These are phyloP conservation scores for Leccinum longicurvipes DNA, from an alignment of 768 basidiomycete species.

Conservation along the genomic window DNA sequence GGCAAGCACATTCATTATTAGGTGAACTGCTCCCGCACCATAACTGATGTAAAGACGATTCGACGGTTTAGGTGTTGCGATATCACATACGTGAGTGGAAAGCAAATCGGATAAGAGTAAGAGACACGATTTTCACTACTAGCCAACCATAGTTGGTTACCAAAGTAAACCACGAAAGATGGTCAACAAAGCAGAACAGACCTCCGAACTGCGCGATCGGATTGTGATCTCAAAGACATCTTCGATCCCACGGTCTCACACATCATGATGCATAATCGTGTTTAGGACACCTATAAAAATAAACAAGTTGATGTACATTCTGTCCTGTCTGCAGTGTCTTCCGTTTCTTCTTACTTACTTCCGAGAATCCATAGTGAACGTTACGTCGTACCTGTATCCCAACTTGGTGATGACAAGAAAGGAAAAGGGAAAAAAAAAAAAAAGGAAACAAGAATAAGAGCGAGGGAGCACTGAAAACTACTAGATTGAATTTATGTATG, in stretches of 20 bases:
- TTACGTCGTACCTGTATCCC: conserved; percentile 14
- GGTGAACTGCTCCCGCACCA: too few relatives aligned
- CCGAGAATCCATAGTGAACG: conserved; percentile 12
- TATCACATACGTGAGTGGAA: too few relatives aligned
- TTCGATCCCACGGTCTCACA: too few relatives aligned
- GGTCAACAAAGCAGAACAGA: background rate
- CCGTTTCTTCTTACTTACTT: conserved; percentile 4
- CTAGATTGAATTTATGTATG: conserved; percentile 29
- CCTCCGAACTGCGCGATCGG: too few relatives aligned
- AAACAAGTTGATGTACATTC: background rate
- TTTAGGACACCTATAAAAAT: background rate
- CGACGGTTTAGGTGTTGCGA: too few relatives aligned
- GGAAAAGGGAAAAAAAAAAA: background rate
- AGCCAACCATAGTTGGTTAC: background rate
- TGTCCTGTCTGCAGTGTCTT: conserved; percentile 4
- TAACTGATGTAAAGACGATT: too few relatives aligned
- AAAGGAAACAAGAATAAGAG: background rate
- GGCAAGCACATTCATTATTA: background rate
- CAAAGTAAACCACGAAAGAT: background rate
- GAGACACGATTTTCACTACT: background rate
- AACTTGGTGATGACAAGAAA: conserved; percentile 10
- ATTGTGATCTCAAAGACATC: too few relatives aligned
- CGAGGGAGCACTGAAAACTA: conserved; percentile 8
- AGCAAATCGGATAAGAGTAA: background rate
- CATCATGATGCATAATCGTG: background rate